phyloP scores from a whole-genome alignment of 768 basidiomycete species.

The Lentinula edodes region DNA sequence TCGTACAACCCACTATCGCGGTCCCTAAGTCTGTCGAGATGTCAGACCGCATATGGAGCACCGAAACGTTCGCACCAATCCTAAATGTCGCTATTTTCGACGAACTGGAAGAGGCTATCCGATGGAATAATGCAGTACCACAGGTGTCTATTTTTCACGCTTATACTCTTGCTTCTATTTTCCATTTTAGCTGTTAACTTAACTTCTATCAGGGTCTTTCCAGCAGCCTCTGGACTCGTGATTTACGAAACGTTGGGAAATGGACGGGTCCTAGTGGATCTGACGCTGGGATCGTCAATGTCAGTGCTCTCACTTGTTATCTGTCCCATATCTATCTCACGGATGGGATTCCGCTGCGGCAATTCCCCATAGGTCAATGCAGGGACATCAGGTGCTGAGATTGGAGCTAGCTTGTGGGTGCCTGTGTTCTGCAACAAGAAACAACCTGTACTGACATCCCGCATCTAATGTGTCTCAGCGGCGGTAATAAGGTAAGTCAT shows the following conservation, averaged over 20 bases:
- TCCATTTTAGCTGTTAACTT: constrained; percentile 2
- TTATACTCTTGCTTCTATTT: neutral
- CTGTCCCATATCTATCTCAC: neutral
- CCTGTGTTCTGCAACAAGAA: neutral
- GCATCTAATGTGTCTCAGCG: constrained; percentile 23
- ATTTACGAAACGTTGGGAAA: constrained; percentile 77
- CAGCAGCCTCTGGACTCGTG: constrained; percentile 87
- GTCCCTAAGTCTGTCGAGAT: constrained; percentile 55
- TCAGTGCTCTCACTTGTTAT: constrained; percentile 29
- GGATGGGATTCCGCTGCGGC: neutral
- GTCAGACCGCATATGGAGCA: constrained; percentile 60
- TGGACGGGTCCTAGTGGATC: constrained; percentile 90
- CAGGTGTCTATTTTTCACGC: constrained; percentile 39
- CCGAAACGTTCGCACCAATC: constrained; percentile 87
- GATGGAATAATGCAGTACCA: constrained; percentile 86
- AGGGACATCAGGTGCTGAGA: constrained; percentile 56
- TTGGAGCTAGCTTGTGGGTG: constrained; percentile 45
- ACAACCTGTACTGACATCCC: constrained; percentile 5
- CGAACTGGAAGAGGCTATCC: constrained; percentile 79
- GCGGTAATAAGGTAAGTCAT: constrained; percentile 78
- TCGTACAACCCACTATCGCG: constrained; percentile 84
- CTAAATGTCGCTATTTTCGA: constrained; percentile 84
- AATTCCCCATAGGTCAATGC: constrained; percentile 40
- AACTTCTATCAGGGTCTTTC: constrained; percentile 60
- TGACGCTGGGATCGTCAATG: constrained; percentile 91